Conservation (phyloP, 2,329 filamentous ascomycete species). For the Karstenula rhodostoma region DNA sequence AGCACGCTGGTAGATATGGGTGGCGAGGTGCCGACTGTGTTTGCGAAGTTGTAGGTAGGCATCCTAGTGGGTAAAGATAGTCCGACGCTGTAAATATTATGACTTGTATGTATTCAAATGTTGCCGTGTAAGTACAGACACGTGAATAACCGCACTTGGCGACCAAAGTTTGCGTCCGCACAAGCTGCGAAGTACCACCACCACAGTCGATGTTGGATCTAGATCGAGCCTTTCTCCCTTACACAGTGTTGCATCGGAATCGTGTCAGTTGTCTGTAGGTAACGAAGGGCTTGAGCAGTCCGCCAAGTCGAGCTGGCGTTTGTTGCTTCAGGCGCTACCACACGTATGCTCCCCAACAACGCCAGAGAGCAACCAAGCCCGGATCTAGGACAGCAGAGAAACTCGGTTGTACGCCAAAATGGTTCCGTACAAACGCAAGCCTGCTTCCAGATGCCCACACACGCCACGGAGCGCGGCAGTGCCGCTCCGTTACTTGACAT, state of each 20-base stretch:
- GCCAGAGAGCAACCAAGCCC: too few relatives aligned
- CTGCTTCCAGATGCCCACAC: not conserved
- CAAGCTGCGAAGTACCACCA: too few relatives aligned
- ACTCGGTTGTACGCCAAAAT: not conserved
- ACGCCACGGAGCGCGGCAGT: not conserved
- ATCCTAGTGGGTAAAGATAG: not conserved
- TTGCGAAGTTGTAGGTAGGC: conserved; percentile 51
- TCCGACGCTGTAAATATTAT: conserved; percentile 3
- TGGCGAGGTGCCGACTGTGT: conserved; percentile 74
- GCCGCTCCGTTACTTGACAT: not conserved
- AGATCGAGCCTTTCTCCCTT: too few relatives aligned
- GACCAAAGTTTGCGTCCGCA: too few relatives aligned
- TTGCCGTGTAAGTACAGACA: too few relatives aligned
- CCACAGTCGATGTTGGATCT: too few relatives aligned
- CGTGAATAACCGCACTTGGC: too few relatives aligned
- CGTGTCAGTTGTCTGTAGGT: not conserved
- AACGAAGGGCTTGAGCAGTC: too few relatives aligned
- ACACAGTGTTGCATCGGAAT: too few relatives aligned
- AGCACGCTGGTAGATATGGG: conserved; percentile 87
- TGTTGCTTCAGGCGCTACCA: too few relatives aligned
- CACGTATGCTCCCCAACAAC: too few relatives aligned
- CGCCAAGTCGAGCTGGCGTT: too few relatives aligned
- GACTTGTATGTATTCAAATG: not conserved
- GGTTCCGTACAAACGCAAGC: not conserved
- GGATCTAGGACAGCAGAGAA: not conserved